A percentile compares a stretch with the other conserved stretches of the same genome.
Conservation (phyloP, 2,329 filamentous ascomycete genomes). For the Penicillium fuscoglaucum region DNA sequence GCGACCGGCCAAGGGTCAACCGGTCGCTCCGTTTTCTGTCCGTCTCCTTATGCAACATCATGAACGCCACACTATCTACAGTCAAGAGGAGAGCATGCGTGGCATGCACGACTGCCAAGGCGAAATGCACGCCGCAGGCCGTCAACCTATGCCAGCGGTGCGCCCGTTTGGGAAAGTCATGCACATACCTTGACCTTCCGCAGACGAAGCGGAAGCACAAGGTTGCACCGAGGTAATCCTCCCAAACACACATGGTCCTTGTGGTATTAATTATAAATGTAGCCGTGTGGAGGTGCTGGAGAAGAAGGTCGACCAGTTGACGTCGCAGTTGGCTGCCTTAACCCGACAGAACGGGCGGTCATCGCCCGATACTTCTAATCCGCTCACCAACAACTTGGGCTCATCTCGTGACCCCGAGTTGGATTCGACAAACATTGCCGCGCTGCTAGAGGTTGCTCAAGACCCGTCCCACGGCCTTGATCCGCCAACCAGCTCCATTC, state of each 20-base stretch:
- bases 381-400: background rate
- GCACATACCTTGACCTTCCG: background rate
- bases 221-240: background rate
- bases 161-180: background rate
- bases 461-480: background rate
- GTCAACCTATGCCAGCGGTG: background rate
- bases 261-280: background rate
- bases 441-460: background rate
- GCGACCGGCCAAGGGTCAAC: background rate
- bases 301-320: background rate
- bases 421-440: background rate
- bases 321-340: background rate
- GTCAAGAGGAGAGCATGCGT: background rate
- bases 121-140: background rate
- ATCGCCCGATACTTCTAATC: background rate
- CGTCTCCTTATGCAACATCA: background rate
- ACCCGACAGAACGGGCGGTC: background rate
- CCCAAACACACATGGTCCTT: background rate
- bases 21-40: background rate
- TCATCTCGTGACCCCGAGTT: background rate
- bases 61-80: background rate
- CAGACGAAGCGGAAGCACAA: background rate
- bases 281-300: background rate
- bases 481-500: background rate
- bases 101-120: background rate